Evolutionary conservation across 148 eudicot species (phyloP).

Genomic region (Rhododendron mucronatum): DNA sequence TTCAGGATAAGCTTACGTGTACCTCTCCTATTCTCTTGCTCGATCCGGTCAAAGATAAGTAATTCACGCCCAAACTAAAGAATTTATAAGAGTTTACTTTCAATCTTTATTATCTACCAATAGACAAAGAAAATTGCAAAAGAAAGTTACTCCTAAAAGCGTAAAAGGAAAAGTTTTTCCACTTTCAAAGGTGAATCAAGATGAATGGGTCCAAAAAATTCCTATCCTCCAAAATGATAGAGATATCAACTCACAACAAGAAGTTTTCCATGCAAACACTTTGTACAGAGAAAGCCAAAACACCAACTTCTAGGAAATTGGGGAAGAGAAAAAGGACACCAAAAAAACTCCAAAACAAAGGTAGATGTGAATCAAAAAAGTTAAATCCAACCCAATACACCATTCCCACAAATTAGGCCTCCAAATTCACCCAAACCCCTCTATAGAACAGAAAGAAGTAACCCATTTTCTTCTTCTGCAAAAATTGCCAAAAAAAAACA

Average conservation of each 20-base stretch:
- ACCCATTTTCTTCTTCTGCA: background rate
- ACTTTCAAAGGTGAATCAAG: background rate
- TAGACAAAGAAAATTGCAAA: background rate
- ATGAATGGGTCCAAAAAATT: background rate
- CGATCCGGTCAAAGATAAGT: too few species aligned
- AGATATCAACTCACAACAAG: background rate
- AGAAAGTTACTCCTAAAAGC: background rate
- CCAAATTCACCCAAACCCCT: conserved; percentile 7
- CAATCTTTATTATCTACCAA: background rate
- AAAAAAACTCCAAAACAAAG: background rate
- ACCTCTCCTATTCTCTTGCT: too few species aligned
- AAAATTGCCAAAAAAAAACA: background rate
- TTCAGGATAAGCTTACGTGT: too few species aligned
- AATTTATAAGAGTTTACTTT: too few species aligned
- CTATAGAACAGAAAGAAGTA: background rate
- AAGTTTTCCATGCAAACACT: conserved; percentile 8
- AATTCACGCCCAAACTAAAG: too few species aligned
- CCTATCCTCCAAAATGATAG: background rate
- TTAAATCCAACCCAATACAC: conserved; percentile 4
- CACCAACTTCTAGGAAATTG: conserved; percentile 7
- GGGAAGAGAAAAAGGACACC: background rate
- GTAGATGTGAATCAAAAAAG: conserved; percentile 2
- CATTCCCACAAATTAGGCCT: background rate
- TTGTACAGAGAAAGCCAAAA: conserved; percentile 17
- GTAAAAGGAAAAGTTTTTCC: background rate